A percentile compares a stretch with the other conserved stretches of the same genome.
These are phyloP conservation scores for Ceratobasidium sp. DNA, from an alignment of 1,284 basidiomycete genomes.

Conservation along the genomic window DNA sequence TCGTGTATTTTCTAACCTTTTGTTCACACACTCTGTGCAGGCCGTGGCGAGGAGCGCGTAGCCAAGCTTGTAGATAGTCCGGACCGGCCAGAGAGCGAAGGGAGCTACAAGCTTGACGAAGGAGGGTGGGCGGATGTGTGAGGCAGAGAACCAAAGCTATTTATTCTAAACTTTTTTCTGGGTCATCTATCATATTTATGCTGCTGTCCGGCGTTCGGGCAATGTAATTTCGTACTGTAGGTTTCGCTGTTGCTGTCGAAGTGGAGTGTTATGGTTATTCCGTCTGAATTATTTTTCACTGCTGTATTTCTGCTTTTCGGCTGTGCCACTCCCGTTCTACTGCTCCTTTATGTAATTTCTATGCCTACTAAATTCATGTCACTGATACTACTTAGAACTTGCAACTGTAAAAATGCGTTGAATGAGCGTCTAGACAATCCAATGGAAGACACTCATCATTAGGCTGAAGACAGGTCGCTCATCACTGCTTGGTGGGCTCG, in stretches of 20 bases:
- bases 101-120: constrained; percentile 90
- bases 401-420: neutral
- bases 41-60: constrained; percentile 92
- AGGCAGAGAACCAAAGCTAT: neutral
- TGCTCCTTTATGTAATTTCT: neutral
- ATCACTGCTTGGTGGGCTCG: constrained; percentile 24
- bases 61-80: constrained; percentile 96
- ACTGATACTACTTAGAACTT: neutral
- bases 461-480: constrained; percentile 10
- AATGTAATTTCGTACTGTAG: neutral
- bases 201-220: neutral
- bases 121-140: constrained; percentile 85
- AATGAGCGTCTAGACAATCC: neutral
- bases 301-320: neutral
- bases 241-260: neutral
- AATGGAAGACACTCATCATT: constrained; percentile 7
- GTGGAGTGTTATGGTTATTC: neutral
- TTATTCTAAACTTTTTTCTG: neutral
- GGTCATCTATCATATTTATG: neutral
- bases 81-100: constrained; percentile 91
- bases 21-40: constrained; percentile 60
- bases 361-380: neutral
- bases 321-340: neutral
- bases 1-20: constrained; percentile 2
- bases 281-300: neutral